Percentiles rank a stretch among this genome's conserved stretches.
phyloP scores from a whole-genome alignment of 2,329 filamentous ascomycete species.

The Penicillium sp. region DNA sequence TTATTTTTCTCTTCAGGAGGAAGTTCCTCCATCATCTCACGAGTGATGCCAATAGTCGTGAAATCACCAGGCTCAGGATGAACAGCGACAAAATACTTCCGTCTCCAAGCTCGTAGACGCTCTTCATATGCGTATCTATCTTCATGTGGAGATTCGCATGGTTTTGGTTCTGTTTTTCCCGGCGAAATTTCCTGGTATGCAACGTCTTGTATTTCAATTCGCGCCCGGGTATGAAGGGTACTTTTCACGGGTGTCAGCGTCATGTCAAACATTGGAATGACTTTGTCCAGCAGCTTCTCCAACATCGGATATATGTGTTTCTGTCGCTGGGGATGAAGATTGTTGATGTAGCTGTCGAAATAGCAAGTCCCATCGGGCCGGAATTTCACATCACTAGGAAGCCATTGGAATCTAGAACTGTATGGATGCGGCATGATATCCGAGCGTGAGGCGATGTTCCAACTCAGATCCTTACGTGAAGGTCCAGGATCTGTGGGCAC shows the following conservation, averaged over 20 bases:
- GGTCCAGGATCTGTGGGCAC: slow-evolving; percentile 26
- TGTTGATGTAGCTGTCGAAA: slow-evolving; percentile 45
- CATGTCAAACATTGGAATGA: slow-evolving; percentile 25
- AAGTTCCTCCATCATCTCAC: slow-evolving; percentile 24
- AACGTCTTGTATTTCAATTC: slow-evolving; percentile 28
- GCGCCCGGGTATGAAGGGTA: slow-evolving; percentile 28
- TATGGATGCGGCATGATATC: slow-evolving; percentile 27
- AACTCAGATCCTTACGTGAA: slow-evolving; percentile 28
- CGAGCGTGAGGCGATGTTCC: slow-evolving; percentile 24
- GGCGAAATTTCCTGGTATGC: slow-evolving; percentile 23
- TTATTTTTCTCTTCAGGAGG: slow-evolving; percentile 22
- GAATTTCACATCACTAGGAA: slow-evolving; percentile 40
- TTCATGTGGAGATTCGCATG: slow-evolving; percentile 18
- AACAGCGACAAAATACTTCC: slow-evolving; percentile 19
- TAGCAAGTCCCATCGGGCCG: slow-evolving; percentile 24
- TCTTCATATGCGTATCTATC: slow-evolving; percentile 21
- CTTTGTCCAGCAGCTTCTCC: slow-evolving; percentile 31
- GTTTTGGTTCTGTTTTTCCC: slow-evolving; percentile 11
- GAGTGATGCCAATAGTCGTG: slow-evolving; percentile 28
- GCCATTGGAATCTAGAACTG: slow-evolving; percentile 43
- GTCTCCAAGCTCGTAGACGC: slow-evolving; percentile 23
- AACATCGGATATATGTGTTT: slow-evolving; percentile 34
- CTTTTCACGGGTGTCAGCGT: slow-evolving; percentile 29
- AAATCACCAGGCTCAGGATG: slow-evolving; percentile 28
- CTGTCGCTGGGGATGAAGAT: slow-evolving; percentile 39